Conservation (phyloP, 768 basidiomycete genomes). For the Rhizopogon vesiculosus region DNA sequence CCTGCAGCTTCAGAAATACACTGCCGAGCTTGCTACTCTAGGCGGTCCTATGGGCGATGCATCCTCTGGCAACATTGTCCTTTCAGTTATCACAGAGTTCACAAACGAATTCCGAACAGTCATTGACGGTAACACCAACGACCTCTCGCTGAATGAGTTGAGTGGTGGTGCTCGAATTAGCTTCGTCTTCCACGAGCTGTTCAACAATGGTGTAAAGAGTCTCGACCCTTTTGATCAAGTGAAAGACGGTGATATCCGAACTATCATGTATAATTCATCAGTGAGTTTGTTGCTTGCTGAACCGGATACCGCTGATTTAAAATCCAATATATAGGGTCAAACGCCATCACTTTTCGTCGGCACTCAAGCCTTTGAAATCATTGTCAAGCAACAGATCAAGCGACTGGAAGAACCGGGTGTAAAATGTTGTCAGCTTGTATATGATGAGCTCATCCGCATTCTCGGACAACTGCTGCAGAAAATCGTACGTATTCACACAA, state of each 20-base stretch:
- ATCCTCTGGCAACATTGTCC: conserved; percentile 86
- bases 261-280: conserved; percentile 95
- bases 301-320: not conserved
- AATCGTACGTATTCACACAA: conserved; percentile 52
- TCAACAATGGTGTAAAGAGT: conserved; percentile 91
- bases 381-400: conserved; percentile 99
- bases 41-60: conserved; percentile 85
- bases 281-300: conserved; percentile 41
- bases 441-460: conserved; percentile 96
- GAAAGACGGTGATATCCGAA: conserved; percentile 97
- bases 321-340: conserved; percentile 58
- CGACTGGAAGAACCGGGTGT: conserved; percentile 90
- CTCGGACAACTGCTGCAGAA: conserved; percentile 86
- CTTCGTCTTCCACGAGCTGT: conserved; percentile 98
- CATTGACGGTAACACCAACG: conserved; percentile 97
- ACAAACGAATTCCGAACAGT: conserved; percentile 94
- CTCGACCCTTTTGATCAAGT: conserved; percentile 99
- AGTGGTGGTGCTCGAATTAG: conserved; percentile 99
- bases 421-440: conserved; percentile 93
- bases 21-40: conserved; percentile 73
- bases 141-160: conserved; percentile 90
- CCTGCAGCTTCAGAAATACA: conserved; percentile 87
- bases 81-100: conserved; percentile 98
- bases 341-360: conserved; percentile 96
- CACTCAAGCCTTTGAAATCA: conserved; percentile 95